Conservation (phyloP, 768 basidiomycete genomes). For the Hericium rajendrae region DNA sequence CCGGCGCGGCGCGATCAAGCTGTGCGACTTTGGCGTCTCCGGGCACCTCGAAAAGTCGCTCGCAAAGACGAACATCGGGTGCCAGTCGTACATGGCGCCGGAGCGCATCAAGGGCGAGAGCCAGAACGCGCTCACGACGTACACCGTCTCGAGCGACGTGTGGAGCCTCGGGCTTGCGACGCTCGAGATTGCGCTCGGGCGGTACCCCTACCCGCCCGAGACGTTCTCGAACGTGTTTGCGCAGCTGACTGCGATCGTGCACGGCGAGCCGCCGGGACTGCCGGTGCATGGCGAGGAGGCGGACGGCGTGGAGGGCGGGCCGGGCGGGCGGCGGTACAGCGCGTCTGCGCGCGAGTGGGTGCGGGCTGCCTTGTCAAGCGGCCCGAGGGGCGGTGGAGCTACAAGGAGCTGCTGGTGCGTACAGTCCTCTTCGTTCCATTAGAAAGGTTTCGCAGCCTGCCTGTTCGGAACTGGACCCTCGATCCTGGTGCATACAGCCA, state of each 20-base stretch:
- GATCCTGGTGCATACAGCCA: no score
- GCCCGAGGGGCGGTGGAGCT: slow-evolving; percentile 71
- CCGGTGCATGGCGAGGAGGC: slow-evolving; percentile 35
- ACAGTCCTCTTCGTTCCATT: neutral
- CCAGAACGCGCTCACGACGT: slow-evolving; percentile 74
- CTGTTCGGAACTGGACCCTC: no score
- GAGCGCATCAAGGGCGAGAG: slow-evolving; percentile 96
- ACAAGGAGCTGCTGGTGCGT: slow-evolving; percentile 63
- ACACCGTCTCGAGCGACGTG: slow-evolving; percentile 94
- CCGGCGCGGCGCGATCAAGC: slow-evolving; percentile 78
- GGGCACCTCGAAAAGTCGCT: slow-evolving; percentile 94
- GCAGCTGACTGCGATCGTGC: slow-evolving; percentile 92
- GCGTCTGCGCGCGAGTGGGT: slow-evolving; percentile 71
- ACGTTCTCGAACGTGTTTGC: slow-evolving; percentile 97
- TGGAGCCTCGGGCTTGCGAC: slow-evolving; percentile 95
- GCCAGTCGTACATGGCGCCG: slow-evolving; percentile 98
- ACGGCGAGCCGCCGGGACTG: slow-evolving; percentile 84
- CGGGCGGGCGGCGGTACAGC: slow-evolving; percentile 29
- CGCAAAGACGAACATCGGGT: slow-evolving; percentile 97
- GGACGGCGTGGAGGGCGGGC: neutral
- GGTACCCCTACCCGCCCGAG: slow-evolving; percentile 96
- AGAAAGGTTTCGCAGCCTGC: neutral
- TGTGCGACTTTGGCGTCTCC: slow-evolving; percentile 98
- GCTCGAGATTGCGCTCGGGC: slow-evolving; percentile 84
- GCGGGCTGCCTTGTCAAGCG: slow-evolving; percentile 72